Base-by-base conservation (phyloP, 805 yeast species). In the Sporopachydermia quercuum region DNA sequence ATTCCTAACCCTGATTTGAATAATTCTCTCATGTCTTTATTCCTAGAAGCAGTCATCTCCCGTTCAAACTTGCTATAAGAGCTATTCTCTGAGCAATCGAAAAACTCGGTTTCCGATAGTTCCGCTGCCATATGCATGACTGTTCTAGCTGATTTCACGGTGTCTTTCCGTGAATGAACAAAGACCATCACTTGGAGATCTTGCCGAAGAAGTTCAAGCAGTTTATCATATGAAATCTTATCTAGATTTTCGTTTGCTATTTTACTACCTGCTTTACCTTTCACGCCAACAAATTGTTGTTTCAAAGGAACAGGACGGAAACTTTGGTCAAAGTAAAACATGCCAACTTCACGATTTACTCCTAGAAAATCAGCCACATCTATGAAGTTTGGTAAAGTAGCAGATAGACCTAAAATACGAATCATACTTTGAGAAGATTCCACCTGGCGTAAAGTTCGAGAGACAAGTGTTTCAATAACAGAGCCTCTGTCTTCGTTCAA, bases 401-500 rank as follows among this genome's bases (percentile, higher is more conserved):
- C 97, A 13, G 96, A 85, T 36, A 87, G 62, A 47, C 96, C 97
- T 18, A 86, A 76, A n/a, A 89, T 85, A 49, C 96, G 65, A 46
- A 89, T 87, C 87, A 87, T 78, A 39, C 83, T 77, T 55, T 91
- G 99, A 0, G 94, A 73, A 44, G 93, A 75, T 55, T 91, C 99
- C 3, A 91, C 97, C 53, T 87, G 96, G 42, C 98, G 66, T 44
- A 87, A 66, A 0, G 98, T 91, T 59, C 97, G 74, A 0, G 96
- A 95, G 3, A 87, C 96, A 39, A 87, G 63, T 0, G 96, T 86
- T 57, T 91, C 98, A 45, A 91, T 84, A 4, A 91, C 98, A 5
- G 96, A 84, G 50, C 98, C 98, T 64, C 98, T 74, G 41, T 91
- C 98, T 70, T 91, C 98, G 50, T 91, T 97, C 40, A 91, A 67